Percentiles rank a stretch among this genome's conserved stretches.
Evolutionary conservation across 1,284 basidiomycete species (phyloP).

Genomic region (Trichosporon coremiiforme): DNA sequence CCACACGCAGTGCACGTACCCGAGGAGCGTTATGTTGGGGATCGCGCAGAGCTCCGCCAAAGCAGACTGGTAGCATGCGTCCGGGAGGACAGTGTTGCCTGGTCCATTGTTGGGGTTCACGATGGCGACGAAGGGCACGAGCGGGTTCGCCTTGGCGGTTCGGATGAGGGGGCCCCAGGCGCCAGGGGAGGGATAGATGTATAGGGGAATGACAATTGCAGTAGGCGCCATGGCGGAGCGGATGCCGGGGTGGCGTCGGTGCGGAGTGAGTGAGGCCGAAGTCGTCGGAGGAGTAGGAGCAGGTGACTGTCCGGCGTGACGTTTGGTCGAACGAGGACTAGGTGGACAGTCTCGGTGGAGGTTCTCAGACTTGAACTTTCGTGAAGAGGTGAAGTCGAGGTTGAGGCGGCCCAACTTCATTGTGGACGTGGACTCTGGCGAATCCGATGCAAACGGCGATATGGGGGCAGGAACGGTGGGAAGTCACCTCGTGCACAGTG

Average conservation of each 20-base stretch:
- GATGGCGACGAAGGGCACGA: slow-evolving; percentile 21
- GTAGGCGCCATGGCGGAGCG: slow-evolving; percentile 16
- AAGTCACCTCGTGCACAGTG: slow-evolving; percentile 2
- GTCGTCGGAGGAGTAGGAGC: neutral
- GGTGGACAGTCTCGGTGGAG: neutral
- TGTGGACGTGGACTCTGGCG: neutral
- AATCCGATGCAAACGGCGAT: neutral
- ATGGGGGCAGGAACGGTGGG: neutral
- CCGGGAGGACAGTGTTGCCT: slow-evolving; percentile 11
- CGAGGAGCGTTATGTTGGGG: slow-evolving; percentile 23
- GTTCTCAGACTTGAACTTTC: neutral
- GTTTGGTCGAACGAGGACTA: neutral
- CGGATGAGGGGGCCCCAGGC: slow-evolving; percentile 23
- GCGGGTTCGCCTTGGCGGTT: slow-evolving; percentile 20
- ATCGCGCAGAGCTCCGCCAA: slow-evolving; percentile 17
- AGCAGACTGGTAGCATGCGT: slow-evolving; percentile 17
- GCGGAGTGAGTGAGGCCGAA: neutral
- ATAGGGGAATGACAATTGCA: slow-evolving; percentile 23
- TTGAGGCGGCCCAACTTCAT: neutral
- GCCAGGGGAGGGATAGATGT: slow-evolving; percentile 24
- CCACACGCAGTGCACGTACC: slow-evolving; percentile 28
- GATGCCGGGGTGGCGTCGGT: neutral
- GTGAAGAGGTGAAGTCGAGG: neutral
- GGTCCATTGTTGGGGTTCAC: slow-evolving; percentile 29
- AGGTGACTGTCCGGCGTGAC: neutral